Conservation (phyloP, 495 filamentous ascomycete species). For the Xylaria scruposa region DNA sequence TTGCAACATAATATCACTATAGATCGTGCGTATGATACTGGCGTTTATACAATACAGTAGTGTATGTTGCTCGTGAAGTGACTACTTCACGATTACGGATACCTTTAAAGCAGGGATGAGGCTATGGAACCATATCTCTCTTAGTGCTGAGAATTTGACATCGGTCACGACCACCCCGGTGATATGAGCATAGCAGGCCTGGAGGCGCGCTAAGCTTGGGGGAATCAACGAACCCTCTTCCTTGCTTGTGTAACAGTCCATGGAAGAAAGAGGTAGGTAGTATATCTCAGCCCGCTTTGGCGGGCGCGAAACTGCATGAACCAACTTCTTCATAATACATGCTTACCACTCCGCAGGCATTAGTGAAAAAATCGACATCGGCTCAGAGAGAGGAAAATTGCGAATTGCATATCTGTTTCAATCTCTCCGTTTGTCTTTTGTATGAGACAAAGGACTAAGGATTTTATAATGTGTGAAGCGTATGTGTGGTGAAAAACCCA, state of each 20-base stretch:
- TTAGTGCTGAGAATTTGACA: not conserved
- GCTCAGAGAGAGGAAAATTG: not conserved
- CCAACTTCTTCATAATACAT: not conserved
- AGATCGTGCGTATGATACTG: not conserved
- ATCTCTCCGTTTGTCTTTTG: not conserved
- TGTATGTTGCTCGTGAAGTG: not conserved
- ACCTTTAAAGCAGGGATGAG: not conserved
- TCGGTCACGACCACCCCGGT: not conserved
- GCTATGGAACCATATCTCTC: not conserved
- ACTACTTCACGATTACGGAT: not conserved
- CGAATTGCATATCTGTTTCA: not conserved
- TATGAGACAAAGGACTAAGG: not conserved
- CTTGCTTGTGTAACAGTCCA: not conserved
- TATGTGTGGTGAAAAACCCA: too few species aligned
- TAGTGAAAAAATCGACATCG: not conserved
- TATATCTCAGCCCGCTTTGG: not conserved
- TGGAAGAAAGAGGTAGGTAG: not conserved
- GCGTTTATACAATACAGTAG: not conserved
- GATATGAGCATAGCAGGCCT: not conserved
- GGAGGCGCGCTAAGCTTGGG: not conserved
- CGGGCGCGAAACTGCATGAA: not conserved
- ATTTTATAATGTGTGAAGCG: not conserved
- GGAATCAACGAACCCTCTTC: not conserved
- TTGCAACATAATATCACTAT: not conserved
- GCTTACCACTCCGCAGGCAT: slow-evolving; percentile 1